phyloP scores from a whole-genome alignment of 2,329 filamentous ascomycete genomes.

The Botrytis sinoallii region DNA sequence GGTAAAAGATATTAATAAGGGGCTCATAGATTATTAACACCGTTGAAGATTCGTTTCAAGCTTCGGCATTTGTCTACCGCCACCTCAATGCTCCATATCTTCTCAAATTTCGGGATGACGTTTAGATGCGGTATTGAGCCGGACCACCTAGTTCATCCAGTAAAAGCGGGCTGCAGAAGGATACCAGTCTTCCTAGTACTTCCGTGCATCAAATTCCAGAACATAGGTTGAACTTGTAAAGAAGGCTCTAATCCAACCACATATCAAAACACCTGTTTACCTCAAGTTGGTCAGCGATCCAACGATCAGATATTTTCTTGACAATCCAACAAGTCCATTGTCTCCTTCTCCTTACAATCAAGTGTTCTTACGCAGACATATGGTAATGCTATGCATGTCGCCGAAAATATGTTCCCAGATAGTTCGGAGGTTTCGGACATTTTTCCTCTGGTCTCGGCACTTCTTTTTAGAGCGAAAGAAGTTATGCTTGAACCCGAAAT shows the following conservation, averaged over 20 bases:
- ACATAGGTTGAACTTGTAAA: not conserved
- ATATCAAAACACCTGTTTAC: not conserved
- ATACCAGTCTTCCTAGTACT: not conserved
- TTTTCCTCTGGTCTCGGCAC: not conserved
- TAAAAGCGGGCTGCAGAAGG: not conserved
- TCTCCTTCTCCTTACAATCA: not conserved
- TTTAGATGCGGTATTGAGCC: not conserved
- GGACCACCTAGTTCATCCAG: not conserved
- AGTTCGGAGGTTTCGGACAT: not conserved
- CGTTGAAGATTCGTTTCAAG: not conserved
- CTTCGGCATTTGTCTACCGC: not conserved
- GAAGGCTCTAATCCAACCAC: not conserved
- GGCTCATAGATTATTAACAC: not conserved
- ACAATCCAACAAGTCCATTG: not conserved
- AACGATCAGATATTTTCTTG: not conserved
- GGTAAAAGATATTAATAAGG: not conserved
- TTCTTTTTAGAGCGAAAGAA: not conserved
- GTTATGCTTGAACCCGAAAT: not conserved
- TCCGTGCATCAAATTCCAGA: not conserved
- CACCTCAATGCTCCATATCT: not conserved
- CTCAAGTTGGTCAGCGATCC: not conserved
- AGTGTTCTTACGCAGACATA: not conserved
- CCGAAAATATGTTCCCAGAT: not conserved
- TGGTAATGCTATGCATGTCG: not conserved
- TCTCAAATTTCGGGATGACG: not conserved